Evolutionary conservation across 2,329 filamentous ascomycete species (phyloP).

Genomic region (Aspergillus unguis): DNA sequence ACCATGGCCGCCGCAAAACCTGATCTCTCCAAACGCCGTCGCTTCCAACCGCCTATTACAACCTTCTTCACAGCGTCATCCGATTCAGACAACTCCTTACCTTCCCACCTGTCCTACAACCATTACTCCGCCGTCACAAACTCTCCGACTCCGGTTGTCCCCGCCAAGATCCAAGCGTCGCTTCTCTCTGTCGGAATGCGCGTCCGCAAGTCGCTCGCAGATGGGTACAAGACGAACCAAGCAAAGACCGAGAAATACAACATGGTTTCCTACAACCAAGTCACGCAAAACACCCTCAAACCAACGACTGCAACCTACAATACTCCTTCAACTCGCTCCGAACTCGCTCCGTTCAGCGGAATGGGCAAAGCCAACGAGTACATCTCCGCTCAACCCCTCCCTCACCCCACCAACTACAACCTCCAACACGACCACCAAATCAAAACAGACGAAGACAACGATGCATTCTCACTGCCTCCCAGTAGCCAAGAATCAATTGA

Average conservation of each 20-base stretch:
- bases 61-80: constrained; percentile 31
- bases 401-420: constrained; percentile 13
- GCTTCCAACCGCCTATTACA: constrained; percentile 45
- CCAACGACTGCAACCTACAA: constrained; percentile 11
- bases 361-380: constrained; percentile 71
- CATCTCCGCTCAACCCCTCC: constrained; percentile 51
- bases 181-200: constrained; percentile 94
- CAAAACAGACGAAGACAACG: constrained; percentile 36
- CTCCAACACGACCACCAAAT: constrained; percentile 20
- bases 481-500: constrained; percentile 38
- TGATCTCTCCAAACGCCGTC: constrained; percentile 38
- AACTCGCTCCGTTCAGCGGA: constrained; percentile 77
- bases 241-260: constrained; percentile 25
- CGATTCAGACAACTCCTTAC: constrained; percentile 7
- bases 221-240: constrained; percentile 78
- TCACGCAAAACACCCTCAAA: constrained; percentile 1
- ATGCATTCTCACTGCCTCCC: constrained; percentile 39
- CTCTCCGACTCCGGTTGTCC: constrained; percentile 52
- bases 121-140: constrained; percentile 41
- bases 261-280: constrained; percentile 7
- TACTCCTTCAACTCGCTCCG: constrained; percentile 40
- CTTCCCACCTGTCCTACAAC: constrained; percentile 32
- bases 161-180: constrained; percentile 68
- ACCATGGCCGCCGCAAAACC: constrained; percentile 1
- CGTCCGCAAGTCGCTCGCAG: constrained; percentile 84